Conservation (phyloP, 768 basidiomycete species). For the Trametes coccinea region DNA sequence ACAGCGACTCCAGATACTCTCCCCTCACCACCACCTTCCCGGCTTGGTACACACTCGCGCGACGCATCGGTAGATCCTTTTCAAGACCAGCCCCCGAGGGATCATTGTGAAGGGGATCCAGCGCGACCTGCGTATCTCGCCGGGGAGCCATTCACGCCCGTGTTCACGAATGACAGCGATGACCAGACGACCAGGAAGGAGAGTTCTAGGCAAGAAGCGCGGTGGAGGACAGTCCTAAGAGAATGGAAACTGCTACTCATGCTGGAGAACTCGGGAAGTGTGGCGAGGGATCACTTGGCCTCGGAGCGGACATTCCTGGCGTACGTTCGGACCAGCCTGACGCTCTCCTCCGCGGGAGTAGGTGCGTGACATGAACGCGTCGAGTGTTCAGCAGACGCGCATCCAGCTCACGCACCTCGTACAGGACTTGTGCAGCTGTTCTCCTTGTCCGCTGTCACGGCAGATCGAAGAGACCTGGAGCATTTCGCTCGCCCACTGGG, state of each 20-base stretch:
- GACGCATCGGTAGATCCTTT: neutral
- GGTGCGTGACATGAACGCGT: conserved; percentile 33
- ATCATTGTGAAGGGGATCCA: neutral
- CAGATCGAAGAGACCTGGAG: conserved; percentile 20
- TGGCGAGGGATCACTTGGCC: conserved; percentile 54
- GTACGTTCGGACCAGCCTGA: conserved; percentile 51
- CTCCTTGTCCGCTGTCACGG: conserved; percentile 35
- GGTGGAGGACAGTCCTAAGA: neutral
- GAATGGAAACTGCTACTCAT: conserved; percentile 28
- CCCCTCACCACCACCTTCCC: conserved; percentile 9
- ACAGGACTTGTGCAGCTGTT: conserved; percentile 51
- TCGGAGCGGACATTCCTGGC: conserved; percentile 53
- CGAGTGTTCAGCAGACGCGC: no score
- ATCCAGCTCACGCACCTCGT: neutral
- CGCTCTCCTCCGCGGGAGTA: conserved; percentile 51
- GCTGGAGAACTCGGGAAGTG: conserved; percentile 48
- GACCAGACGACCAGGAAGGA: neutral
- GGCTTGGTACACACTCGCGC: neutral
- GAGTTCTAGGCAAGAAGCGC: neutral
- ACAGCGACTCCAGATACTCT: conserved; percentile 3
- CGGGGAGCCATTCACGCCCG: neutral
- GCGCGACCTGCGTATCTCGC: neutral
- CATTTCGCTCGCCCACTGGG: conserved; percentile 46
- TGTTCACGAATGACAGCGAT: neutral
- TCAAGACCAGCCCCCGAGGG: neutral